Percentiles rank a stretch among this genome's conserved stretches.
phyloP scores from a whole-genome alignment of 306 rosid species.

The Notholithocarpus densiflorus region DNA sequence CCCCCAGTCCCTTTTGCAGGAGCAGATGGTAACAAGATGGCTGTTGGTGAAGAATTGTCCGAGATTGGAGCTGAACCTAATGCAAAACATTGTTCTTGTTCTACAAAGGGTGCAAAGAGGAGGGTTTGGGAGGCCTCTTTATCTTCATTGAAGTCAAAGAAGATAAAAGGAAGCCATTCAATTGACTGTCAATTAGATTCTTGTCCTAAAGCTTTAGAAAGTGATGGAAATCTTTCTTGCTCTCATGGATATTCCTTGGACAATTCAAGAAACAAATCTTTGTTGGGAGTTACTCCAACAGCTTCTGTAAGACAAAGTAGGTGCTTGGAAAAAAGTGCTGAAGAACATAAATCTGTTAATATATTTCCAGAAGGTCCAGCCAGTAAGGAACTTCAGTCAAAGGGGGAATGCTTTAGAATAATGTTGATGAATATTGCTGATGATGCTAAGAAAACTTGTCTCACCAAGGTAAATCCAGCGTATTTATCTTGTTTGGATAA shows the following conservation, averaged over 20 bases:
- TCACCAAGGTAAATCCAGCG: constrained; percentile 55
- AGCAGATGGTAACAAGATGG: constrained; percentile 25
- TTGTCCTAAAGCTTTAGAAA: constrained; percentile 36
- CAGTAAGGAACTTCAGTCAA: constrained; percentile 35
- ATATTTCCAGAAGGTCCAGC: constrained; percentile 33
- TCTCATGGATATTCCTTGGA: constrained; percentile 34
- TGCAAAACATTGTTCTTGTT: constrained; percentile 38
- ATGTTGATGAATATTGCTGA: constrained; percentile 92
- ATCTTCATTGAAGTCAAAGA: constrained; percentile 87
- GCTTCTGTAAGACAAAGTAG: constrained; percentile 23
- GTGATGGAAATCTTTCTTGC: constrained; percentile 35
- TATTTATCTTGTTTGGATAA: not conserved
- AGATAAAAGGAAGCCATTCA: constrained; percentile 73
- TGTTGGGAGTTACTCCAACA: constrained; percentile 27
- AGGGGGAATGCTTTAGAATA: constrained; percentile 48
- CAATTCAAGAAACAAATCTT: constrained; percentile 20
- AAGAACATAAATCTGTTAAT: constrained; percentile 26
- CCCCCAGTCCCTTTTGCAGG: constrained; percentile 25
- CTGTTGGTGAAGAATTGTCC: constrained; percentile 23
- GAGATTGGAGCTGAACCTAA: constrained; percentile 32
- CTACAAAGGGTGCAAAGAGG: constrained; percentile 52
- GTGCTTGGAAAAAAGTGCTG: constrained; percentile 16
- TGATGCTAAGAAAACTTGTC: constrained; percentile 58
- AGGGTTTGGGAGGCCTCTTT: constrained; percentile 78
- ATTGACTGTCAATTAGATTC: constrained; percentile 41